Percentiles rank a stretch among this genome's conserved stretches.
These are phyloP conservation scores for Suhomyces faveliae DNA, from an alignment of 805 yeast genomes.

Conservation along the genomic window DNA sequence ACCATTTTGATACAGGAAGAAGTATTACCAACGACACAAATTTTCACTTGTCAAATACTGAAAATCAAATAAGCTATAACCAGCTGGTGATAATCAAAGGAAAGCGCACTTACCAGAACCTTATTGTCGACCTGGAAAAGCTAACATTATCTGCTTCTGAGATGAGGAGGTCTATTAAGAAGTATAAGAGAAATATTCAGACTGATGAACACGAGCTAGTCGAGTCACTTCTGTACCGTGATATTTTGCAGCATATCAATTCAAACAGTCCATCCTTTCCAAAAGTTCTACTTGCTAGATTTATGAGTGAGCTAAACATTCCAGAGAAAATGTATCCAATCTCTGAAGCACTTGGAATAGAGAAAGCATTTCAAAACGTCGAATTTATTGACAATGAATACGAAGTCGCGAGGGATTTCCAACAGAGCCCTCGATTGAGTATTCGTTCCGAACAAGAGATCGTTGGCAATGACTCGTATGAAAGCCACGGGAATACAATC, in stretches of 20 bases:
- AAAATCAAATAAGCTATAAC: not conserved
- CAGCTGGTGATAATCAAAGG: not conserved
- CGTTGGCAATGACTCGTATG: not conserved
- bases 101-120: not conserved
- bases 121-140: not conserved
- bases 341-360: slow-evolving; percentile 1
- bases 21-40: slow-evolving; percentile 11
- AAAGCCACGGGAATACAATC: not conserved
- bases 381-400: slow-evolving; percentile 6
- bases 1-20: not conserved
- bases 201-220: not conserved
- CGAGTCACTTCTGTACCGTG: not conserved
- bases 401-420: slow-evolving; percentile 16
- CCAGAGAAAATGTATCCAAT: not conserved
- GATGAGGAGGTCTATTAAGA: not conserved
- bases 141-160: not conserved
- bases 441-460: not conserved
- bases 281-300: not conserved
- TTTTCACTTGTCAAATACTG: slow-evolving; percentile 12
- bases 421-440: not conserved
- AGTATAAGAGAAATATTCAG: not conserved
- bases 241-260: not conserved
- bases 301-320: not conserved
- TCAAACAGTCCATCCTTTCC: not conserved
- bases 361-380: not conserved